phyloP scores from a whole-genome alignment of 1,139 yeast species.

The Candida sp. region DNA sequence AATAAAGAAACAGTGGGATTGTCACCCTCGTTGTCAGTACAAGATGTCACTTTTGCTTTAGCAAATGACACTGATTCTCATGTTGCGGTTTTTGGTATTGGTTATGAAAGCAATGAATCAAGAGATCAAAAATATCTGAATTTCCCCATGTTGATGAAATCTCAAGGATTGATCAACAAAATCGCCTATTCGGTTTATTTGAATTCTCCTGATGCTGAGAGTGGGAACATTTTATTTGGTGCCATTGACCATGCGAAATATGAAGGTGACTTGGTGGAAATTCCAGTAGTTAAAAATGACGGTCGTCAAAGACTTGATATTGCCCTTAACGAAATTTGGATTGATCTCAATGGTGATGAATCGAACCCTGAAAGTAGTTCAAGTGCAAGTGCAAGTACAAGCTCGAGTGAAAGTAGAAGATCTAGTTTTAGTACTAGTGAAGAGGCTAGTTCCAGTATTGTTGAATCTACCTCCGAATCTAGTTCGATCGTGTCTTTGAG shows the following conservation, averaged over 20 bases:
- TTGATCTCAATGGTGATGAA: slow-evolving; percentile 8
- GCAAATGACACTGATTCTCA: slow-evolving; percentile 51
- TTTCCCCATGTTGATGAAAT: slow-evolving; percentile 48
- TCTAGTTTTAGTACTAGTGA: background rate
- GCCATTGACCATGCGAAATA: slow-evolving; percentile 55
- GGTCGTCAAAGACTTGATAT: slow-evolving; percentile 10
- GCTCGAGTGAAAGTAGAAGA: background rate
- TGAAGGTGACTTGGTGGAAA: slow-evolving; percentile 34
- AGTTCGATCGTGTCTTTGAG: too few species aligned
- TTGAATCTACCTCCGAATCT: too few species aligned
- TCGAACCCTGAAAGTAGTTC: background rate
- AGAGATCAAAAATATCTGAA: slow-evolving; percentile 29
- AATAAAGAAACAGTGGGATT: slow-evolving; percentile 49
- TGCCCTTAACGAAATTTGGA: slow-evolving; percentile 20
- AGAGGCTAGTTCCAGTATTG: too few species aligned
- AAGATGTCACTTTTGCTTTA: slow-evolving; percentile 34
- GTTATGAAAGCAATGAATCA: slow-evolving; percentile 2
- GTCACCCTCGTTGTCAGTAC: background rate
- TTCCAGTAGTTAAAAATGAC: slow-evolving; percentile 15
- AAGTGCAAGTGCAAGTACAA: background rate
- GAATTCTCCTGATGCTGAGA: slow-evolving; percentile 32
- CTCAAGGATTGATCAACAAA: slow-evolving; percentile 46
- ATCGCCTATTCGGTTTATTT: slow-evolving; percentile 55
- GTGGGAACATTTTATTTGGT: slow-evolving; percentile 54
- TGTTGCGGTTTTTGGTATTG: slow-evolving; percentile 9